Percentiles rank a stretch among this genome's conserved stretches.
phyloP scores from a whole-genome alignment of 306 rosid genomes.

The Prosopis cineraria region DNA sequence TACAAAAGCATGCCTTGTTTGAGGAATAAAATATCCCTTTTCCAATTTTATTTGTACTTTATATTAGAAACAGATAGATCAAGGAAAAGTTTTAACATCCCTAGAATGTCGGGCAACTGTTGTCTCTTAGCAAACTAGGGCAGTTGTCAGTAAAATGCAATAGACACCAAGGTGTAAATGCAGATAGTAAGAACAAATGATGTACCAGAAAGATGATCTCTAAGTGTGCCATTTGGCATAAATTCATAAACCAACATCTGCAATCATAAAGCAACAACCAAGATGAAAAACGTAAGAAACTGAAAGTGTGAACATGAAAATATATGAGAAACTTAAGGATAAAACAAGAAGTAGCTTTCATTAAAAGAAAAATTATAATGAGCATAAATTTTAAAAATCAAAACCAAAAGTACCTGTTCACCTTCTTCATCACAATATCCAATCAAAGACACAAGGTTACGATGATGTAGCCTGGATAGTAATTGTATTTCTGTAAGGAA shows the following conservation, averaged over 20 bases:
- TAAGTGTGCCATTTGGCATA: constrained; percentile 80
- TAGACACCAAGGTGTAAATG: background rate
- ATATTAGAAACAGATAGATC: constrained; percentile 17
- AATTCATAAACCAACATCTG: constrained; percentile 95
- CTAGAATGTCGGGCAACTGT: background rate
- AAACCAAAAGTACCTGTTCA: constrained; percentile 63
- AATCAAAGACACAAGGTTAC: constrained; percentile 73
- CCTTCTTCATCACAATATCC: constrained; percentile 80
- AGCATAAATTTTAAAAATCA: background rate
- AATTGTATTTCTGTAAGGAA: constrained; percentile 79
- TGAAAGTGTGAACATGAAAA: constrained; percentile 22
- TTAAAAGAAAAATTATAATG: background rate
- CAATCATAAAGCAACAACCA: constrained; percentile 38
- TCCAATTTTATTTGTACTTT: background rate
- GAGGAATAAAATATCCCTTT: background rate
- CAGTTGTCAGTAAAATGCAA: constrained; percentile 14
- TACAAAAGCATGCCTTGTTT: background rate
- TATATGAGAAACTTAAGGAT: background rate
- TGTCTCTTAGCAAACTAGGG: background rate
- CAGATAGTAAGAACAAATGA: constrained; percentile 8
- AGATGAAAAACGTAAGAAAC: constrained; percentile 17
- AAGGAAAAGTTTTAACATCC: constrained; percentile 6
- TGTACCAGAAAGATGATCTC: constrained; percentile 86
- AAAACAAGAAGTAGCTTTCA: constrained; percentile 4
- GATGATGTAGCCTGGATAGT: constrained; percentile 77